These are phyloP conservation scores for Boletus sensibilis DNA, from an alignment of 768 basidiomycete species.

Conservation along the genomic window DNA sequence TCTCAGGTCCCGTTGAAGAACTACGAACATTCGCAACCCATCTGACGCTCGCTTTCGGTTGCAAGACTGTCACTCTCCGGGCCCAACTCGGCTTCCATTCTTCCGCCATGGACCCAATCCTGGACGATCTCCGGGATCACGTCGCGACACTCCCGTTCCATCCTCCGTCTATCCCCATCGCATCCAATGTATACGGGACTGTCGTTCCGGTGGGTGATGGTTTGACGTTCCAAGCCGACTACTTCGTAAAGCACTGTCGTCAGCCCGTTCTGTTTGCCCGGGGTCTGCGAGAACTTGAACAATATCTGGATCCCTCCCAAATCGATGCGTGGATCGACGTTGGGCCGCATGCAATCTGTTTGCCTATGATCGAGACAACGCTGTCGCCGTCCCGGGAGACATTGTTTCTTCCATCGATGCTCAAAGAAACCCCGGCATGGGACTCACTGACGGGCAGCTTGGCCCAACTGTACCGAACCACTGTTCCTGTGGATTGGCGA, in stretches of 20 bases:
- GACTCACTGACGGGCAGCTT: constrained; percentile 46
- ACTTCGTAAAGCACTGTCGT: constrained; percentile 58
- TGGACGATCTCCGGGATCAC: constrained; percentile 46
- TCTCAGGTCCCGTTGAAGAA: constrained; percentile 53
- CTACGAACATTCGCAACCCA: constrained; percentile 42
- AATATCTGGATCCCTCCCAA: constrained; percentile 23
- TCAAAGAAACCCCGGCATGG: constrained; percentile 45
- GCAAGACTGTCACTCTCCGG: constrained; percentile 44
- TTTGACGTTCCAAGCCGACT: constrained; percentile 46
- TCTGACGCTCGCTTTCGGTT: constrained; percentile 37
- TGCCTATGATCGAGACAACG: constrained; percentile 53
- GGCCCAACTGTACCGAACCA: constrained; percentile 46
- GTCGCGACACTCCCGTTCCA: constrained; percentile 38
- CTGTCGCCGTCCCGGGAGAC: constrained; percentile 30
- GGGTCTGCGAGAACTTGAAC: constrained; percentile 44
- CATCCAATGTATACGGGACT: constrained; percentile 59
- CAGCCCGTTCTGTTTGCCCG: constrained; percentile 55
- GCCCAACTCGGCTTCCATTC: constrained; percentile 70
- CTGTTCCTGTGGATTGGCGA: constrained; percentile 51
- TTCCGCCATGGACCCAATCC: constrained; percentile 56
- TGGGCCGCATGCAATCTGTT: constrained; percentile 57
- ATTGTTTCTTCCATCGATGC: constrained; percentile 50
- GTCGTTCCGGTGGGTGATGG: constrained; percentile 54
- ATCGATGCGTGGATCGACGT: constrained; percentile 62
- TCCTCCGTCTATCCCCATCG: constrained; percentile 54